phyloP scores from a whole-genome alignment of 2,329 filamentous ascomycete genomes.

The Lachnellula occidentalis region DNA sequence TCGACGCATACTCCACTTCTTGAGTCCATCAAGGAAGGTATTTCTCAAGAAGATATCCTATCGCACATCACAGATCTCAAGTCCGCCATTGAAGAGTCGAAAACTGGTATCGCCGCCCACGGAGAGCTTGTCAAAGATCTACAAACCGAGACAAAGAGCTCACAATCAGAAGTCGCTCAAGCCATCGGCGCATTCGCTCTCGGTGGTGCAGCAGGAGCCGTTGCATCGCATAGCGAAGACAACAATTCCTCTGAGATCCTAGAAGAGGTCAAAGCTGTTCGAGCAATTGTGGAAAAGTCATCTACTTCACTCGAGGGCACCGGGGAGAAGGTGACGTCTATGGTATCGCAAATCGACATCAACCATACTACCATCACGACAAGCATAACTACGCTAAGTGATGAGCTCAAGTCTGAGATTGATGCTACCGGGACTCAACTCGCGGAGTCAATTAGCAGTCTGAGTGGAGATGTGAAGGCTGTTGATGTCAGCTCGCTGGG shows the following conservation, averaged over 20 bases:
- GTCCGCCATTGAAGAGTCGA: conserved; percentile 20
- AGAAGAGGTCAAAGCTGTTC: conserved; percentile 19
- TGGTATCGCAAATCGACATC: conserved; percentile 21
- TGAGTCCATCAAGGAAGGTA: conserved; percentile 13
- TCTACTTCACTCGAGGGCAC: conserved; percentile 10
- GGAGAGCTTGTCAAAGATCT: conserved; percentile 19
- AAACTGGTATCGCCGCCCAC: conserved; percentile 17
- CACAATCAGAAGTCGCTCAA: conserved; percentile 18
- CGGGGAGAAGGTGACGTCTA: conserved; percentile 11
- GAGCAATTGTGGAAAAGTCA: conserved; percentile 15
- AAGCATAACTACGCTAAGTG: conserved; percentile 19
- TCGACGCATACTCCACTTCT: conserved; percentile 18
- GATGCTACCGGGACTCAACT: conserved; percentile 22
- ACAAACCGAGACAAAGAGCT: conserved; percentile 19
- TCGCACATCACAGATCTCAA: conserved; percentile 22
- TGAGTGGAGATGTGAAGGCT: conserved; percentile 10
- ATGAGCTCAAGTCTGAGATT: conserved; percentile 24
- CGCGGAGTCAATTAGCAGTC: conserved; percentile 11
- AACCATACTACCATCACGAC: conserved; percentile 25
- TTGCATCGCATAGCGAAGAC: conserved; percentile 7
- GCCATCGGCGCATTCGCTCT: conserved; percentile 20
- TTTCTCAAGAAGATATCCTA: conserved; percentile 16
- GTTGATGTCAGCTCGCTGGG: conserved; percentile 10
- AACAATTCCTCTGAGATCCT: conserved; percentile 12
- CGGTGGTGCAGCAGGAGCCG: conserved; percentile 19